Conservation (phyloP, 805 yeast genomes). For the Brettanomyces naardenensis region DNA sequence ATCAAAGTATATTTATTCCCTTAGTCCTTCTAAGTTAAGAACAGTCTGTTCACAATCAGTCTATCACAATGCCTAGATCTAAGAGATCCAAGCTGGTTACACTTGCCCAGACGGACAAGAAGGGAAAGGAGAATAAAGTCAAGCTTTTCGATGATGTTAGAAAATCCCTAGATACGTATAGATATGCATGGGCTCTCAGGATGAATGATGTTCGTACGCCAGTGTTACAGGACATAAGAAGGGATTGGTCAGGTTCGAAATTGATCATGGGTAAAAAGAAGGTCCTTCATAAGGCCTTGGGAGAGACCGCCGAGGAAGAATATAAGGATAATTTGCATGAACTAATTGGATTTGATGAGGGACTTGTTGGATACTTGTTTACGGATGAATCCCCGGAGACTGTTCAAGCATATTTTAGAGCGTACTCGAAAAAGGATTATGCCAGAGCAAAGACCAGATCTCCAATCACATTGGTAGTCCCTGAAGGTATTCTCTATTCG, state of each 20-base stretch:
- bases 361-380: constrained; percentile 81
- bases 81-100: constrained; percentile 95
- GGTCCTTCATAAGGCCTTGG: constrained; percentile 88
- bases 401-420: constrained; percentile 80
- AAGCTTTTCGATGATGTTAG: constrained; percentile 88
- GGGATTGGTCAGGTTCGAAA: constrained; percentile 88
- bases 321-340: constrained; percentile 76
- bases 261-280: constrained; percentile 86
- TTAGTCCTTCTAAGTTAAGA: no score
- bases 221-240: constrained; percentile 86
- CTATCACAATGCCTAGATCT: constrained; percentile 99
- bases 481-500: constrained; percentile 86
- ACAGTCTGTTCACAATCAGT: no score
- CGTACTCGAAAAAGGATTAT: constrained; percentile 73
- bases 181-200: constrained; percentile 77
- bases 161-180: constrained; percentile 66
- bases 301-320: constrained; percentile 82
- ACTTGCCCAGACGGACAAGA: constrained; percentile 91
- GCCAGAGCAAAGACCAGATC: constrained; percentile 84
- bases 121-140: constrained; percentile 88
- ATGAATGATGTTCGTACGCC: constrained; percentile 94
- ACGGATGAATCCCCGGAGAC: constrained; percentile 84
- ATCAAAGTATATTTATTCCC: no score
- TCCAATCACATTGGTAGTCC: constrained; percentile 77
- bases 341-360: constrained; percentile 55